Percentiles rank a stretch among this genome's conserved stretches.
Conservation (phyloP, 345 rosid species). For the Populus pruinosa region DNA sequence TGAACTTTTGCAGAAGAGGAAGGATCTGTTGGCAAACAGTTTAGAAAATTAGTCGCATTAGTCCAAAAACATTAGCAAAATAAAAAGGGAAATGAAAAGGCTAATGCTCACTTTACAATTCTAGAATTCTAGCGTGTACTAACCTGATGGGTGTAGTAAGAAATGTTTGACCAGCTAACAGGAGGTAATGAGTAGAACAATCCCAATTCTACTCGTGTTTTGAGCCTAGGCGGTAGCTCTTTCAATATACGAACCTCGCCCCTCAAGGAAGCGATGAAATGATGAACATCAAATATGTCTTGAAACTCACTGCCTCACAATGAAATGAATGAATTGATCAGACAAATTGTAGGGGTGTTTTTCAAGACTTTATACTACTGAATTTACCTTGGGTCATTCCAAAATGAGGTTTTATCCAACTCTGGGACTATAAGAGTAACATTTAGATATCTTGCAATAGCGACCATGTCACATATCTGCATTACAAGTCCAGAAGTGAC, state of each 20-base stretch:
- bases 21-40: conserved; percentile 60
- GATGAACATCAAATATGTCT: conserved; percentile 88
- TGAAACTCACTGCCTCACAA: conserved; percentile 64
- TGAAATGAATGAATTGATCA: conserved; percentile 12
- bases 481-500: conserved; percentile 18
- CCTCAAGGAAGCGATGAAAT: conserved; percentile 84
- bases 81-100: background rate
- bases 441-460: conserved; percentile 78
- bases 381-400: conserved; percentile 87
- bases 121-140: background rate
- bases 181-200: conserved; percentile 67
- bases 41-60: conserved; percentile 11
- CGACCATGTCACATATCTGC: conserved; percentile 98
- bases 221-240: conserved; percentile 77
- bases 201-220: conserved; percentile 71
- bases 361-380: background rate
- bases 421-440: conserved; percentile 93
- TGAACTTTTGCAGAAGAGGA: conserved; percentile 75
- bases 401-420: conserved; percentile 90
- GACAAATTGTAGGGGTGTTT: background rate
- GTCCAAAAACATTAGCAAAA: conserved; percentile 1
- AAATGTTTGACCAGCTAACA: conserved; percentile 86
- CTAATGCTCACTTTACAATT: background rate
- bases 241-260: conserved; percentile 86
- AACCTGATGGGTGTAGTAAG: conserved; percentile 82